These are phyloP conservation scores for Cercophora samala DNA, from an alignment of 495 filamentous ascomycete species.

Conservation along the genomic window DNA sequence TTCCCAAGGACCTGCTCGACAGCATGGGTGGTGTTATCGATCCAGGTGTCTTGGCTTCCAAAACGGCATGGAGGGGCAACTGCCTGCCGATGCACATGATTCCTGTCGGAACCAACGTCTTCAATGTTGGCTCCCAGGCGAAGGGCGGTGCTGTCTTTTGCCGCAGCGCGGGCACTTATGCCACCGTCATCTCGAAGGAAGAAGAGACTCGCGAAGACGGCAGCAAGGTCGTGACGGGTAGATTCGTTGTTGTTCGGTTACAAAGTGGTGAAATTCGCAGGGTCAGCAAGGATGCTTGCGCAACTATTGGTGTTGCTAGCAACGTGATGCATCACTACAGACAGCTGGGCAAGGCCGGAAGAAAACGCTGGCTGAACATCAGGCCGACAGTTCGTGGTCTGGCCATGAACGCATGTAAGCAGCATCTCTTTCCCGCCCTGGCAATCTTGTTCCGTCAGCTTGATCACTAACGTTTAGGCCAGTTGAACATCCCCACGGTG, in stretches of 20 bases:
- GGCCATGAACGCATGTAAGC: slow-evolving; percentile 89
- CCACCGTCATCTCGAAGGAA: slow-evolving; percentile 80
- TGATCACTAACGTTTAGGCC: slow-evolving; percentile 29
- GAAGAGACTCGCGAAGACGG: slow-evolving; percentile 59
- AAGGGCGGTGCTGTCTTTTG: slow-evolving; percentile 82
- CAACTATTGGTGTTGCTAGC: slow-evolving; percentile 88
- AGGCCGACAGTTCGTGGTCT: slow-evolving; percentile 92
- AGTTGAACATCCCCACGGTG: slow-evolving; percentile 95
- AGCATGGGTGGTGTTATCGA: slow-evolving; percentile 90
- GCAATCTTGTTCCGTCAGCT: slow-evolving; percentile 6
- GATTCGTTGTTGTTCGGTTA: slow-evolving; percentile 73
- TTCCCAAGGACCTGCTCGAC: slow-evolving; percentile 76
- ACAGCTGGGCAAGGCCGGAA: slow-evolving; percentile 91
- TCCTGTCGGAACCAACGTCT: slow-evolving; percentile 84
- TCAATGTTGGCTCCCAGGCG: slow-evolving; percentile 75
- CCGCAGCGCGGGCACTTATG: slow-evolving; percentile 87
- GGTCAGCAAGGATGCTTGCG: slow-evolving; percentile 86
- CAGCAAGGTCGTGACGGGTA: slow-evolving; percentile 51
- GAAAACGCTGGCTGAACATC: slow-evolving; percentile 88
- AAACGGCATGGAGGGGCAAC: slow-evolving; percentile 91
- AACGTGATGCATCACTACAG: slow-evolving; percentile 86
- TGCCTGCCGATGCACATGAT: slow-evolving; percentile 94
- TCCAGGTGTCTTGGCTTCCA: slow-evolving; percentile 90
- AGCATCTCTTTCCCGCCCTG: neutral
- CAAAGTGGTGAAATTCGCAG: slow-evolving; percentile 89